These are phyloP conservation scores for Saccharomycopsis hybrid DNA, from an alignment of 1,139 yeast species.

Conservation along the genomic window DNA sequence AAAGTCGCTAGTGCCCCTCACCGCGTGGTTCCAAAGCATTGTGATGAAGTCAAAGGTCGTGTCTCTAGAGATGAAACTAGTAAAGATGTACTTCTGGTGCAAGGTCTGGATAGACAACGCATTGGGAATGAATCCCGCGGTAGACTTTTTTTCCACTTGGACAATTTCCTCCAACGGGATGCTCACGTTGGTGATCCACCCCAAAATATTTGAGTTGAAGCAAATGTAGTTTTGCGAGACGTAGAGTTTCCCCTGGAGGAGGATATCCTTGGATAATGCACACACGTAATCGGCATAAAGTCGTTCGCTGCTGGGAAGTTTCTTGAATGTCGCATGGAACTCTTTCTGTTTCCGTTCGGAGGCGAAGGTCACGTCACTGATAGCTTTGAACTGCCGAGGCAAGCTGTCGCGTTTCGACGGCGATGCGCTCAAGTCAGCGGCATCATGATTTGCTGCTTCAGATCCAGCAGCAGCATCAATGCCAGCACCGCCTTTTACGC, in stretches of 20 bases:
- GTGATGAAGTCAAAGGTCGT: slow-evolving; percentile 63
- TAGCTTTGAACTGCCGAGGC: neutral
- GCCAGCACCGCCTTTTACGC: neutral
- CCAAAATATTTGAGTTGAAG: slow-evolving; percentile 85
- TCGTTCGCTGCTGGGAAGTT: slow-evolving; percentile 63
- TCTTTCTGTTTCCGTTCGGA: slow-evolving; percentile 65
- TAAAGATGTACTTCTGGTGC: slow-evolving; percentile 68
- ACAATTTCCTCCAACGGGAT: slow-evolving; percentile 68
- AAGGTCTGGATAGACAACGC: slow-evolving; percentile 73
- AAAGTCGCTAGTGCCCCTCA: slow-evolving; percentile 8
- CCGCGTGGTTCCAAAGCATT: slow-evolving; percentile 43
- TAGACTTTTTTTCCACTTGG: slow-evolving; percentile 68
- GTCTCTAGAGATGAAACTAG: slow-evolving; percentile 82
- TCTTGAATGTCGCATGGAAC: slow-evolving; percentile 69
- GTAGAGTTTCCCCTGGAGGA: slow-evolving; percentile 87
- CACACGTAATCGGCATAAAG: slow-evolving; percentile 82
- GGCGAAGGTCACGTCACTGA: slow-evolving; percentile 41
- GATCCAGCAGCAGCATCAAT: neutral
- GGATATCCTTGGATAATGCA: slow-evolving; percentile 80
- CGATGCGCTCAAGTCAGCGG: neutral
- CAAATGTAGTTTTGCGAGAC: slow-evolving; percentile 76
- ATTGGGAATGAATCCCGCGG: slow-evolving; percentile 89
- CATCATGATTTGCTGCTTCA: neutral
- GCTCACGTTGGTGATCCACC: slow-evolving; percentile 83
- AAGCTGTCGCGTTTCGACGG: neutral